Base-by-base conservation (phyloP, 1,139 yeast genomes). In the Hanseniaspora gamundiae region DNA sequence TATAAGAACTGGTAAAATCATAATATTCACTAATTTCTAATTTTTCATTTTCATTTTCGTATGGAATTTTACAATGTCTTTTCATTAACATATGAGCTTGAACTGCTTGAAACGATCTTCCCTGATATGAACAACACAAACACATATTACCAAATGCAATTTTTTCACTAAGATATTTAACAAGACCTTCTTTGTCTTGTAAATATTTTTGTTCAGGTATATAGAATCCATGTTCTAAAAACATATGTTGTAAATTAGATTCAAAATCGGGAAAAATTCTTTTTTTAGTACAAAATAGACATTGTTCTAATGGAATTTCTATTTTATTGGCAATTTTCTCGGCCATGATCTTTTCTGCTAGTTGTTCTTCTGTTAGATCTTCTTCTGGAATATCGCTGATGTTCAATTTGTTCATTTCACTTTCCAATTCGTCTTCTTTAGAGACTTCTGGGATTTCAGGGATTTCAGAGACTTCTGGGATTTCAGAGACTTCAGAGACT, bases 141-240 rank as follows among this genome's bases (percentile, higher is more conserved):
- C 99, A 93, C 52, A 88, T 76, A 55, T 85, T 85, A 44, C 98
- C 98, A 45, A 85, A 73, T 27, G 95, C 94, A 50, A 91, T 77
- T 64, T 93, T 93, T 60, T 91, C 98, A 16, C 87, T 85, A 52
- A 93, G 68, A 56, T 93, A 93, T 21, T 67, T 64, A 29, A 93
- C 69, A 43, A 93, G 69, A 0, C 98, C 98, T 40, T 66, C 71
- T 49, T 73, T 70, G 58, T 91, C 86, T 0, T 68, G 70, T 44
- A 91, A 69, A 59, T 74, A 88, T 45, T 71, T 74, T 46, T 67
- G 71, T 62, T 91, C 97, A 0, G 98, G 98, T 31, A 91, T 71
- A 52, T 79, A 88, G 47, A 91, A 73, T 2, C 97, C 96, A 61
- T 82, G 95, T 40, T 62, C 65, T 52, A 71, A 73, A 56, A 71